Evolutionary conservation across 2,329 filamentous ascomycete species (phyloP).

Genomic region (Juglanconis oblonga): DNA sequence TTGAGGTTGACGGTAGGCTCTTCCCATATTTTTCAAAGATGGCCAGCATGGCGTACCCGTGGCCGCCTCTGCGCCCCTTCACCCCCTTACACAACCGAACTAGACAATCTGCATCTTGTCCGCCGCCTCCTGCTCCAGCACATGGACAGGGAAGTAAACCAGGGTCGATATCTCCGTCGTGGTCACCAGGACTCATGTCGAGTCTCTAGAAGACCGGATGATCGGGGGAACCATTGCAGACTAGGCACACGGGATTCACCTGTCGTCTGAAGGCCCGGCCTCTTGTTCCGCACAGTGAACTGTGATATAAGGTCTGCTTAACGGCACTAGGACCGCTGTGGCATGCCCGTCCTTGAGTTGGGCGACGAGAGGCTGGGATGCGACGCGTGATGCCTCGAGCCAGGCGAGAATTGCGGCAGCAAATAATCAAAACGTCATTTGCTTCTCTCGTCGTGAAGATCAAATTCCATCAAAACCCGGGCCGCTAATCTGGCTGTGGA

Average conservation of each 20-base stretch:
- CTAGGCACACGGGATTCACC: not conserved
- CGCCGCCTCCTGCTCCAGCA: not conserved
- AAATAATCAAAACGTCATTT: conserved; percentile 10
- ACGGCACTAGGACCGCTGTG: not conserved
- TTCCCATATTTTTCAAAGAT: not conserved
- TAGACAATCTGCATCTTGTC: not conserved
- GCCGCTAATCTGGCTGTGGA: conserved; percentile 86
- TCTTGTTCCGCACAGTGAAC: conserved; percentile 1
- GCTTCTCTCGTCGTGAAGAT: conserved; percentile 27
- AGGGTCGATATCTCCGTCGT: not conserved
- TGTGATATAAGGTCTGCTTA: not conserved
- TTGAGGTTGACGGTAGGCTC: not conserved
- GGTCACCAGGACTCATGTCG: not conserved
- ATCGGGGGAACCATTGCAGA: not conserved
- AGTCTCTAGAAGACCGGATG: not conserved
- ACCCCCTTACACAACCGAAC: not conserved
- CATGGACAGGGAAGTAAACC: not conserved
- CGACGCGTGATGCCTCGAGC: not conserved
- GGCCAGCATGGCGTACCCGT: not conserved
- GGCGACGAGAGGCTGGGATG: conserved; percentile 8
- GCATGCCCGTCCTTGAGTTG: not conserved
- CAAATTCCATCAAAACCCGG: conserved; percentile 44
- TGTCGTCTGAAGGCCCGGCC: not conserved
- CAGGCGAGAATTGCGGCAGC: conserved; percentile 3
- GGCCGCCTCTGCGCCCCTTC: not conserved